Base-by-base conservation (phyloP, 2,329 filamentous ascomycete species). In the Aspergillus ibericus region DNA sequence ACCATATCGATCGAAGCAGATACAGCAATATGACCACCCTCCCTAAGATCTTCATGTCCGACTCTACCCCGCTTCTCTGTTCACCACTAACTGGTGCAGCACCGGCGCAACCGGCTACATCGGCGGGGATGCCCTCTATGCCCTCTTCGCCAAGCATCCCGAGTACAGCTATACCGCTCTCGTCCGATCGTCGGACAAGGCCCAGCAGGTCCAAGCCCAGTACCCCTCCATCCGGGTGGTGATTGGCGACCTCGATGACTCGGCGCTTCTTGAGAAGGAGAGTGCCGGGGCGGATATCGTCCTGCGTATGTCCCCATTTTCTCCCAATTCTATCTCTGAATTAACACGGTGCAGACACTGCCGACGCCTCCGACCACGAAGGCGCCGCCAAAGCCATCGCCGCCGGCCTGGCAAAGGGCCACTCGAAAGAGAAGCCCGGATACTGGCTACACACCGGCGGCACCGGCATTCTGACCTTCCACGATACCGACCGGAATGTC, bases 161-260 rank as follows among this genome's bases (percentile, higher is more conserved):
- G 74, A 78, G 7, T 77, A 75, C 63, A 68, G 75, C 22, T 71
- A 74, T 58, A 70, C 73, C 1, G 70, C 66, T 9, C 66, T 79
- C 2, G 70, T 80, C 16, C 75, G 78, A 48, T 74, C 70, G 34
- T 65, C 66, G 7, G 69, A 74, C 15, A 75, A 77, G 55, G 76
- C 74, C 42, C 64, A 70, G 25, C 65, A 72, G 32, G 66, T 78
- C 8, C 71, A 69, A 5, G 63, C 65, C 18, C 60, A 67, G 22
- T 85, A 80, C 58, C 74, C 83, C 3, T 78, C 75, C 5, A 70
- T 82, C 52, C 75, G 75, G 13, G 73, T 84, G n/a, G 80, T 84
- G 1, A 80, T 83, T 56, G 83, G 83, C 25, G 75, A 77, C 49
- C 74, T 83, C 3, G 59, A 61, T 8, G 52, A 53, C 18, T 47